These are phyloP conservation scores for Neopestalotiopsis clavispora DNA, from an alignment of 2,329 filamentous ascomycete genomes.

Conservation along the genomic window DNA sequence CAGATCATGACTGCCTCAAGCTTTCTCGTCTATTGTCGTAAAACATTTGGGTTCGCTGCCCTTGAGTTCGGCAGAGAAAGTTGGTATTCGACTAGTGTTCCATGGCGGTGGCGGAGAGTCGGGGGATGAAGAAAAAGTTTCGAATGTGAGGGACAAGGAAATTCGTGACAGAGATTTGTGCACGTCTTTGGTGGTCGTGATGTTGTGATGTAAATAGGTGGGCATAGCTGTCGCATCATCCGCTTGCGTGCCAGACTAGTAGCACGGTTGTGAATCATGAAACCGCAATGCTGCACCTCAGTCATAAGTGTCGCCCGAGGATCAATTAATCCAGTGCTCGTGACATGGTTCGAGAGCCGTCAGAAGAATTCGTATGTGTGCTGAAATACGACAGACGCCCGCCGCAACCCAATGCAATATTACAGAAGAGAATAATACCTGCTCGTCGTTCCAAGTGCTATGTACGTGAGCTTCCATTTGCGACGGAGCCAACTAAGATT, in stretches of 20 bases:
- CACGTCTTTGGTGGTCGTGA: not conserved
- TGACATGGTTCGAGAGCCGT: conserved; percentile 26
- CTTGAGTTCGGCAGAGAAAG: not conserved
- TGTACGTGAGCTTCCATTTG: conserved; percentile 34
- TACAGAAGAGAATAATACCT: conserved; percentile 46
- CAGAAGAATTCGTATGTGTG: conserved; percentile 31
- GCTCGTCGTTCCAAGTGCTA: conserved; percentile 37
- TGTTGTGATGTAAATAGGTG: not conserved
- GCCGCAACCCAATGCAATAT: conserved; percentile 53
- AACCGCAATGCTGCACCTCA: not conserved
- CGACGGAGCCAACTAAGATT: conserved; percentile 32
- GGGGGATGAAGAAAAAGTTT: not conserved
- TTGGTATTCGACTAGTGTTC: not conserved
- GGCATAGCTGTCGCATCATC: not conserved
- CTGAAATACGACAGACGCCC: conserved; percentile 30
- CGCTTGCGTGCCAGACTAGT: not conserved
- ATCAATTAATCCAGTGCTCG: conserved; percentile 1
- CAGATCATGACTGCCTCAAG: not conserved
- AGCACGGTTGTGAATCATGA: not conserved
- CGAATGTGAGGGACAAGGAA: not conserved
- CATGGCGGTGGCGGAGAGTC: not conserved
- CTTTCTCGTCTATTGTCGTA: not conserved
- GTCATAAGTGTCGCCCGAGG: not conserved
- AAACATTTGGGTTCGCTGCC: not conserved
- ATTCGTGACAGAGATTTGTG: not conserved